Evolutionary conservation across 257 asterid genomes (phyloP), one percentile per base, ranked within the genome.

Genomic region (Nyctanthes arbortristis): DNA sequence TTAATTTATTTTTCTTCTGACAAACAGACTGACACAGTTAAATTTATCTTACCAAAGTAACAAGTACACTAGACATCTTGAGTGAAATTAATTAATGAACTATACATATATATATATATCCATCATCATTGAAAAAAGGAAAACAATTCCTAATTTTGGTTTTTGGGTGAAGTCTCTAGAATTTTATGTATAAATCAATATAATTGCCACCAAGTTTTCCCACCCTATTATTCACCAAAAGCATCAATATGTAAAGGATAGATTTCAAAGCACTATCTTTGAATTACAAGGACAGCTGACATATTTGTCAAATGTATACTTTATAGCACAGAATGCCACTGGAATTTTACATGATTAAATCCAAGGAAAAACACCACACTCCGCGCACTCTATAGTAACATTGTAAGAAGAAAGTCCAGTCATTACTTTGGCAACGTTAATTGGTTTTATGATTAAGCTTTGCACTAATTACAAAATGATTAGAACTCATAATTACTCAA

Each of bases 381-480:
- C 25, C 24, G 37, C 72, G 12, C 6, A 35, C 37, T 33, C 61
- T 63, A n/a, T 25, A 14, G 64, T 64, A 68, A 45, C n/a, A n/a
- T n/a, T n/a, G n/a, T n/a, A n/a, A 77, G 63, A 43, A 45, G 57
- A 29, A 61, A 62, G 64, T 73, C 75, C 77, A 73, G 58, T 54
- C 39, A 73, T n/a, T n/a, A n/a, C n/a, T n/a, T n/a, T n/a, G n/a
- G n/a, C 70, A 55, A 11, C 16, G 40, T 69, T 27, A n/a, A n/a
- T 80, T 54, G 82, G 78, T 78, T 36, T 37, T 73, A 80, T 80
- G 84, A 84, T 80, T 78, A 70, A 75, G 74, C 47, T 54, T 30
- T 64, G 66, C 83, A 84, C 85, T 84, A 69, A 82, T 77, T 76
- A 57, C 56, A 36, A 13, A 74, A 81, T 84, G 67, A 84, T 79